Conservation (phyloP, 176 grass and related monocot genomes). For the Otatea glauca region DNA sequence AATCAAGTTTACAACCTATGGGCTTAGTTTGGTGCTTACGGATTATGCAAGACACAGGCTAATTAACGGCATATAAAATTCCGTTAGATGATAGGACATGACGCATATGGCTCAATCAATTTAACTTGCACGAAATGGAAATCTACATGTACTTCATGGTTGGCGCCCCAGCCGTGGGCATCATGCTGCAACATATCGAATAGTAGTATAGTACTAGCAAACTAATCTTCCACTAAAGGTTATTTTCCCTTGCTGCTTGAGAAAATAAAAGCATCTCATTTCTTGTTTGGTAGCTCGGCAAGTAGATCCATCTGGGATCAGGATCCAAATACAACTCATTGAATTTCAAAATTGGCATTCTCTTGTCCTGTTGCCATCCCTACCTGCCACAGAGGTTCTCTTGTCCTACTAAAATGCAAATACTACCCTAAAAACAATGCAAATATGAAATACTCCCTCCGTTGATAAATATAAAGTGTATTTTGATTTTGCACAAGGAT, state of each 20-base stretch:
- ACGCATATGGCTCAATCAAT: background rate
- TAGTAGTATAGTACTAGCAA: background rate
- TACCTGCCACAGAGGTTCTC: background rate
- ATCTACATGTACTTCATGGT: background rate
- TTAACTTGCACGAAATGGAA: slow-evolving; percentile 35
- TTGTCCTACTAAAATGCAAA: background rate
- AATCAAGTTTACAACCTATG: background rate
- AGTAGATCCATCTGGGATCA: background rate
- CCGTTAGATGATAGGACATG: background rate
- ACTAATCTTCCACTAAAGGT: slow-evolving; percentile 6
- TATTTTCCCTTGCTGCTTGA: background rate
- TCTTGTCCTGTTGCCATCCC: background rate
- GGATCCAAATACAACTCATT: background rate
- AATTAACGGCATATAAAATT: background rate
- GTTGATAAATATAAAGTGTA: too few relatives aligned
- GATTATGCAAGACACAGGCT: background rate
- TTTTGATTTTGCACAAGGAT: too few relatives aligned
- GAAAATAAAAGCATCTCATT: background rate
- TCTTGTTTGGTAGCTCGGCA: background rate
- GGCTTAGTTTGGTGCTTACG: background rate
- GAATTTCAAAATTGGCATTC: background rate
- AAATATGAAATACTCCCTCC: background rate
- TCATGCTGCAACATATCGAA: slow-evolving; percentile 6
- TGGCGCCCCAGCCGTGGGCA: slow-evolving; percentile 31
- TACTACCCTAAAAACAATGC: too few relatives aligned